Evolutionary conservation across 1,284 basidiomycete genomes (phyloP).

Genomic region (Puccinia coronata): DNA sequence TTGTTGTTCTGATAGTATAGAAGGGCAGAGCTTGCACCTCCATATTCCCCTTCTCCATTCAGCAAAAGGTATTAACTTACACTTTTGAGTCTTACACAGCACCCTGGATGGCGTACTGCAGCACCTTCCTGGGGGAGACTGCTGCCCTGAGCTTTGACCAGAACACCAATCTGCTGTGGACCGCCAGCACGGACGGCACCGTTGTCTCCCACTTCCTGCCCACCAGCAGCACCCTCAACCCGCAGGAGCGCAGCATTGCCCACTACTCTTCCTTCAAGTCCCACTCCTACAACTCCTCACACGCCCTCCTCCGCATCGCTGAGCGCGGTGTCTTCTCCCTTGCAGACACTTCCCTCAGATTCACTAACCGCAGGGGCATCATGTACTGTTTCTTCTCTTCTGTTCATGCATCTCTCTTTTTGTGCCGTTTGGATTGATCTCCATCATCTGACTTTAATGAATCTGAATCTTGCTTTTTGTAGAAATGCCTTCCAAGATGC

Average conservation of each 20-base stretch:
- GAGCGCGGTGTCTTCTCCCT: constrained; percentile 59
- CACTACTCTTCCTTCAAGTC: constrained; percentile 56
- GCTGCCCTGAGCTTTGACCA: constrained; percentile 81
- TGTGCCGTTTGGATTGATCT: too few relatives aligned
- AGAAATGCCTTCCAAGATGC: constrained; percentile 22
- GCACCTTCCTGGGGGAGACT: constrained; percentile 28
- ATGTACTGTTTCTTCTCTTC: constrained; percentile 54
- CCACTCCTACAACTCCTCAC: constrained; percentile 53
- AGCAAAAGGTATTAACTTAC: too few relatives aligned
- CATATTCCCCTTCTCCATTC: too few relatives aligned
- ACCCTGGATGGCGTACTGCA: constrained; percentile 37
- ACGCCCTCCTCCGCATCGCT: constrained; percentile 57
- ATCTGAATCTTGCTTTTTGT: too few relatives aligned
- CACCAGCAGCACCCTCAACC: constrained; percentile 67
- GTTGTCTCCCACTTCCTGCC: constrained; percentile 73
- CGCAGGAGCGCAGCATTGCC: constrained; percentile 53
- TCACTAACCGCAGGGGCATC: constrained; percentile 59
- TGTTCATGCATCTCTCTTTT: background rate
- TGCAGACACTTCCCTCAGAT: constrained; percentile 58
- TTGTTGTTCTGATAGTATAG: too few relatives aligned
- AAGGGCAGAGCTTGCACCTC: too few relatives aligned
- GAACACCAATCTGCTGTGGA: constrained; percentile 84
- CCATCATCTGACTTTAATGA: too few relatives aligned
- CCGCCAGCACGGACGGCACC: constrained; percentile 73
- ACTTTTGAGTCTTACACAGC: too few relatives aligned